phyloP scores from a whole-genome alignment of 2,329 filamentous ascomycete species.

The Colletotrichum tofieldiae region DNA sequence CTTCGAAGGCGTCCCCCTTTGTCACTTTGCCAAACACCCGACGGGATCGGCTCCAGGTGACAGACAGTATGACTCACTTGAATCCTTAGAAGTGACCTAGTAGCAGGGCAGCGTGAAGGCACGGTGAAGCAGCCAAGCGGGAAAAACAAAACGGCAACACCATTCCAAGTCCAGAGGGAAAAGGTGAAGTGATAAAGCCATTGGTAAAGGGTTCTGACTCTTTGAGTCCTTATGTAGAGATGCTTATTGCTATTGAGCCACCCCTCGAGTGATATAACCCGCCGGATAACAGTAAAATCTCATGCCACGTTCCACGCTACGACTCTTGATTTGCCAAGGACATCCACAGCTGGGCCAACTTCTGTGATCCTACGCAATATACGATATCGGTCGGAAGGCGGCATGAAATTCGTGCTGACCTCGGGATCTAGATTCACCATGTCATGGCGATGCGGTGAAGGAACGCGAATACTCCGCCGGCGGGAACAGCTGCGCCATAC shows the following conservation, averaged over 20 bases:
- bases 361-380: background rate
- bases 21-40: no score
- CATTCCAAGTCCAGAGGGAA: no score
- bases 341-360: accelerated
- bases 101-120: no score
- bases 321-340: background rate
- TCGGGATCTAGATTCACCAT: background rate
- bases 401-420: no score
- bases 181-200: no score
- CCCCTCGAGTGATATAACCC: background rate
- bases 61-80: no score
- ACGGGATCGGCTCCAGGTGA: no score
- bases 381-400: background rate
- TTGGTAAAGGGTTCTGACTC: no score
- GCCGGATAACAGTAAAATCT: background rate
- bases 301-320: background rate
- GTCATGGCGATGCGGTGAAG: background rate
- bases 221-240: background rate
- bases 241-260: background rate
- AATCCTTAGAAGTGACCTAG: no score
- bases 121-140: no score
- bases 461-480: background rate
- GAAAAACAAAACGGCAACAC: no score
- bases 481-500: background rate
- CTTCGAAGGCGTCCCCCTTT: no score